phyloP scores from a whole-genome alignment of 345 rosid genomes.

The Sisymbrium irio region DNA sequence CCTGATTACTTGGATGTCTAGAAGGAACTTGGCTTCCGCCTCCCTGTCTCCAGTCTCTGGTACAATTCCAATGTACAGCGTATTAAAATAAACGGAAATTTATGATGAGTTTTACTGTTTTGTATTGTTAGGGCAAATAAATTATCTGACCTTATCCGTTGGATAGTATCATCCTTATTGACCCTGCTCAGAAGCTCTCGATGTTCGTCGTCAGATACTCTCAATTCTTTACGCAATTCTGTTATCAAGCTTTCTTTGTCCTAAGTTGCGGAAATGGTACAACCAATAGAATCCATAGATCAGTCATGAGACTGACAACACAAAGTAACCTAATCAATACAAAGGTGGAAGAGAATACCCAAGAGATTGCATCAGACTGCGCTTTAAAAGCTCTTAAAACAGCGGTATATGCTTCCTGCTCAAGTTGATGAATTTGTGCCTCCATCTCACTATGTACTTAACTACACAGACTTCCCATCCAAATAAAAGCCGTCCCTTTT shows the following conservation, averaged over 20 bases:
- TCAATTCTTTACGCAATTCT: slow-evolving; percentile 87
- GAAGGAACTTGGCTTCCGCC: slow-evolving; percentile 57
- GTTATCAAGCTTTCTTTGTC: slow-evolving; percentile 94
- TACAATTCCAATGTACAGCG: slow-evolving; percentile 13
- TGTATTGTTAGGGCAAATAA: slow-evolving; percentile 12
- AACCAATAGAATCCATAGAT: slow-evolving; percentile 16
- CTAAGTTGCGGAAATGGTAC: slow-evolving; percentile 39
- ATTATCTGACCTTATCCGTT: slow-evolving; percentile 66
- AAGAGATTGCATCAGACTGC: slow-evolving; percentile 94
- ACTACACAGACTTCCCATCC: slow-evolving; percentile 29
- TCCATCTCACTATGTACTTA: slow-evolving; percentile 59
- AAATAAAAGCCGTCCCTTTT: slow-evolving; percentile 4
- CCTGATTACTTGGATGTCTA: slow-evolving; percentile 41
- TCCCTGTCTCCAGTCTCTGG: slow-evolving; percentile 89
- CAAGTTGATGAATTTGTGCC: slow-evolving; percentile 83
- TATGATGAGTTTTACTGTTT: slow-evolving; percentile 2
- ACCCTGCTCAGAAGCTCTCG: slow-evolving; percentile 82
- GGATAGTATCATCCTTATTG: slow-evolving; percentile 79
- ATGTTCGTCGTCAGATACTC: slow-evolving; percentile 97
- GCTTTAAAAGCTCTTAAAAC: slow-evolving; percentile 97
- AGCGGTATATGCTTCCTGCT: slow-evolving; percentile 95
- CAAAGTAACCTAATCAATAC: neutral
- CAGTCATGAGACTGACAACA: slow-evolving; percentile 9
- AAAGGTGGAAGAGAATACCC: slow-evolving; percentile 54
- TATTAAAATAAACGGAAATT: neutral